Evolutionary conservation across 2,329 filamentous ascomycete species (phyloP), one percentile per base, ranked within the genome.

Genomic region (Ceratocystis smalleyi): DNA sequence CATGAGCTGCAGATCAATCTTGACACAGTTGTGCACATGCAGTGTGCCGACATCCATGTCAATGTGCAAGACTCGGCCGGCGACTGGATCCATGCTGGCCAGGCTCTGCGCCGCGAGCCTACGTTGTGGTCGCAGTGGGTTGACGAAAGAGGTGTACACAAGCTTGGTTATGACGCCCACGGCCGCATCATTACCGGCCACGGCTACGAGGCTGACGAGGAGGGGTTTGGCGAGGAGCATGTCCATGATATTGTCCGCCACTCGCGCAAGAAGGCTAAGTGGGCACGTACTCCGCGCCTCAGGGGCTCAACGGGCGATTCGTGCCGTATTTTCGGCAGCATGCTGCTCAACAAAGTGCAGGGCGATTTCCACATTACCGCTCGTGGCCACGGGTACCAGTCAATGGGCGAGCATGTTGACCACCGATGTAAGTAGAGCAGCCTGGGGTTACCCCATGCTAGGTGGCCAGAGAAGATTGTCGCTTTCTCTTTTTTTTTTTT

Each of bases 361-460:
- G 94, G 92, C 3, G 92, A 99, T 74, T 97, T 99, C 72, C 94
- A 99, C 73, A 94, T 99, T 71, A 99, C 94, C 1, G 94, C 94
- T 2, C 78, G 91, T 67, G 94, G 94, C 0, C 92, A 97, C 74
- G 94, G 94, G n/a, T 99, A 99, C 75, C 82, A 83, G 74, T 90
- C 91, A 72, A 79, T 84, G 69, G 88, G 63, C 3, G 78, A 77
- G 47, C 91, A 97, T 77, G 76, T 97, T 68, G 88, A 95, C 70
- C 92, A 97, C 74, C 78, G 73, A 49, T 74, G 90, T 94, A 80
- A 75, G 85, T 40, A 40, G 35, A 40, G 10, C 4, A 40, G 12
- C 35, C 35, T 15, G 4, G 12, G 12, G 35, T 15, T 15, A 40
- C 35, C 12, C 35, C 3, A 5, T 40, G 12, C 35, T 12, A 5